These are phyloP conservation scores for Claviceps sp. DNA, from an alignment of 2,329 filamentous ascomycete species.

Conservation along the genomic window DNA sequence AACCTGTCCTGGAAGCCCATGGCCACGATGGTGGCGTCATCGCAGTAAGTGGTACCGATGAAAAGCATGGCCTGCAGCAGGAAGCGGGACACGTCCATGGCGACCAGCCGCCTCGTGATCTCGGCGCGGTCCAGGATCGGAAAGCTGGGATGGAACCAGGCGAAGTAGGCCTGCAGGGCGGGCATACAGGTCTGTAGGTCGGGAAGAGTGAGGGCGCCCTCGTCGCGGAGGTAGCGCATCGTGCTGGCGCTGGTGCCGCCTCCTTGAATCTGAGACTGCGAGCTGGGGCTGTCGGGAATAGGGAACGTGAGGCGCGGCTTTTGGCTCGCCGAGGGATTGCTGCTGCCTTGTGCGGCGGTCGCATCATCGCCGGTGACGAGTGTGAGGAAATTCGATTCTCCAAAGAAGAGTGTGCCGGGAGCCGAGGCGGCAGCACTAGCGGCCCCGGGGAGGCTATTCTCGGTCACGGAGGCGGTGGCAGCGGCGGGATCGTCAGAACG, in stretches of 20 bases:
- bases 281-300: slow-evolving; percentile 15
- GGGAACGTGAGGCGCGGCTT: slow-evolving; percentile 18
- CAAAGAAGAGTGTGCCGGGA: slow-evolving; percentile 21
- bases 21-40: slow-evolving; percentile 27
- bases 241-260: slow-evolving; percentile 32
- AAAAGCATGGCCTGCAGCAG: slow-evolving; percentile 40
- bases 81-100: slow-evolving; percentile 31
- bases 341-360: background rate
- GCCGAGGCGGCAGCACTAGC: slow-evolving; percentile 11
- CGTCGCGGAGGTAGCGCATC: slow-evolving; percentile 33
- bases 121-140: slow-evolving; percentile 36
- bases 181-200: slow-evolving; percentile 26
- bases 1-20: slow-evolving; percentile 35
- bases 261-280: slow-evolving; percentile 9
- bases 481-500: slow-evolving; percentile 2
- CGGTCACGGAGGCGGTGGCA: slow-evolving; percentile 8
- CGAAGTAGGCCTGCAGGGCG: slow-evolving; percentile 37
- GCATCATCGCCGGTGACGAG: slow-evolving; percentile 16
- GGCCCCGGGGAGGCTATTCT: background rate
- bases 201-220: slow-evolving; percentile 31
- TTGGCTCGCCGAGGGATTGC: slow-evolving; percentile 4
- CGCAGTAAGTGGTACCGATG: slow-evolving; percentile 39
- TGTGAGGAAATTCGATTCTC: slow-evolving; percentile 26
- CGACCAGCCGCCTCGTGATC: slow-evolving; percentile 24
- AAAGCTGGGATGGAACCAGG: slow-evolving; percentile 43